Percentiles rank a stretch among this genome's conserved stretches.
These are phyloP conservation scores for Perkinsus chesapeaki DNA, from an alignment of 169 alveolate genomes.

Conservation along the genomic window DNA sequence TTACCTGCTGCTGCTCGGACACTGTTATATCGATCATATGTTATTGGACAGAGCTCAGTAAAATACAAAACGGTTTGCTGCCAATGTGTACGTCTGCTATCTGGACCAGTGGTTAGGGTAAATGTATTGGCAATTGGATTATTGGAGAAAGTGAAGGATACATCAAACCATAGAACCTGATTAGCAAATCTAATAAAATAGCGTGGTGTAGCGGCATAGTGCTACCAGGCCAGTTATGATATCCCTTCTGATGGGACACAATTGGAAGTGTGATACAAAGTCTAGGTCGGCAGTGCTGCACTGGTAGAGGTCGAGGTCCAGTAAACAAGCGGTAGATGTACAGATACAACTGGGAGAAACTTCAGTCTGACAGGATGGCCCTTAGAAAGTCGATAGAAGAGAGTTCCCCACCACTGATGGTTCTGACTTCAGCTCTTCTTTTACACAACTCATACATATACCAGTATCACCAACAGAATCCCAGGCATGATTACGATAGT, in stretches of 20 bases:
- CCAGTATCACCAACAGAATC: conserved; percentile 70
- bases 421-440: conserved; percentile 29
- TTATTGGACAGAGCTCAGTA: conserved; percentile 39
- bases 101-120: conserved; percentile 68
- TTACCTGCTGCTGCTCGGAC: conserved; percentile 28
- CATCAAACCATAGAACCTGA: conserved; percentile 85
- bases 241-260: conserved; percentile 53
- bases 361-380: neutral
- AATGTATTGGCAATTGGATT: conserved; percentile 57
- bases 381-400: neutral
- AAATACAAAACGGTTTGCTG: conserved; percentile 84
- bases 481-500: conserved; percentile 42
- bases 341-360: conserved; percentile 22
- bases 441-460: conserved; percentile 51
- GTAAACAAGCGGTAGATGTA: conserved; percentile 34
- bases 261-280: conserved; percentile 67
- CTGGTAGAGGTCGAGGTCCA: conserved; percentile 79
- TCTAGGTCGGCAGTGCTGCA: conserved; percentile 82
- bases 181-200: neutral
- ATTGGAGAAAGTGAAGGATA: conserved; percentile 71
- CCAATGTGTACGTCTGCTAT: conserved; percentile 77
- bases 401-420: conserved; percentile 46
- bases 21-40: conserved; percentile 39
- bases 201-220: neutral
- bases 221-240: conserved; percentile 63